Evolutionary conservation across 1,139 yeast species (phyloP), one percentile per base, ranked within the genome.

Genomic region (Geotrichum fermentans): DNA sequence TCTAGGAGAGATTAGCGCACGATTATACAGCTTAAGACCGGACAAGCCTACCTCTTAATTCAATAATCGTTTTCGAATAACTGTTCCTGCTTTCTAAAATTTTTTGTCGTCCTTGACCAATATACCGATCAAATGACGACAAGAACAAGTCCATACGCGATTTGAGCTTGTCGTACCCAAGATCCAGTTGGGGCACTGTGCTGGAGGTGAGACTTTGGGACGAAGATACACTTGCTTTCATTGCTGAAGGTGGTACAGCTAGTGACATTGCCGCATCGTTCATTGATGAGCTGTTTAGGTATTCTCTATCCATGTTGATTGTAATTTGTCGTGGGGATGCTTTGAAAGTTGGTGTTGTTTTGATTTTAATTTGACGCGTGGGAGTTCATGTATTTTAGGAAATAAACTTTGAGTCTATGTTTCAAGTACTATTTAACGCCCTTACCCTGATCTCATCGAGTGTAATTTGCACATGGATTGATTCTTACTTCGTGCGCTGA

Each of bases 111-210:
- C 56, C 61, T 18, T 41, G 45, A 16, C 53, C 41, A 18, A 64
- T 52, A 43, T 54, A 58, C 14, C 48, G 53, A 33, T 62, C 63
- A 50, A 64, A 61, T 20, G 51, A 51, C 5, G 47, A 22, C 43
- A 59, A 58, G 50, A 64, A 63, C 22, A 29, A 37, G 43, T 61
- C 64, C 61, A 63, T 58, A 5, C 61, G 59, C 22, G 30, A 36
- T 26, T 53, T 52, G 18, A 61, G 50, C 22, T 43, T 51, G 29
- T 58, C 62, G 44, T 60, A 61, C 14, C 60, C 58, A 17, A 61
- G 52, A 28, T 53, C 51, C 33, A 62, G 52, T 37, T 53, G 51
- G 10, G 65, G 63, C 1, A 59, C 55, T 4, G 43, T 14, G 41
- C 39, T 32, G 21, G 42, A 14, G 11, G 20, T 33, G 7, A 30